These are phyloP conservation scores for Meira miltonrushii DNA, from an alignment of 1,284 basidiomycete genomes.

Conservation along the genomic window DNA sequence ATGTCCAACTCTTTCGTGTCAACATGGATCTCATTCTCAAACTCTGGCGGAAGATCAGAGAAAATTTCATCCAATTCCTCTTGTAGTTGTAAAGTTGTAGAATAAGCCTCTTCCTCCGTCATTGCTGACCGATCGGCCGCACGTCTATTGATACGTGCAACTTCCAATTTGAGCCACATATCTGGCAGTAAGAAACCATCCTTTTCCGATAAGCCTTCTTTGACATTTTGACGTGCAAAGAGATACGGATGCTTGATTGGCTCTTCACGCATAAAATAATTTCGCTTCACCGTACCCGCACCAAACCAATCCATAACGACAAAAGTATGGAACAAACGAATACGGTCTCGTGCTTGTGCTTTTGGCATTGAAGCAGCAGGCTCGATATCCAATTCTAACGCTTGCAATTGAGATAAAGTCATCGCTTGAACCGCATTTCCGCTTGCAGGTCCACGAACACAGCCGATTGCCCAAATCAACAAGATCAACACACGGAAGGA, in stretches of 20 bases:
- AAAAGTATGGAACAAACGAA: slow-evolving; percentile 29
- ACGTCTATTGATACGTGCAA: slow-evolving; percentile 26
- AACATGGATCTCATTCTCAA: background rate
- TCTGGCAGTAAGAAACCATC: background rate
- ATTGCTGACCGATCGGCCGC: slow-evolving; percentile 28
- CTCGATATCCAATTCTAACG: slow-evolving; percentile 36
- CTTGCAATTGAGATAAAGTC: slow-evolving; percentile 29
- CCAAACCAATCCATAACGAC: slow-evolving; percentile 29
- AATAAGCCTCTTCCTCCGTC: slow-evolving; percentile 30
- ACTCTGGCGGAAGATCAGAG: slow-evolving; percentile 22
- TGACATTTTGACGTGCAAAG: slow-evolving; percentile 11
- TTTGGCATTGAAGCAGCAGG: slow-evolving; percentile 26
- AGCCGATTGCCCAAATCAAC: slow-evolving; percentile 19
- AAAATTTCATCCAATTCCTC: slow-evolving; percentile 30
- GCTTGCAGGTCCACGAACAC: slow-evolving; percentile 28
- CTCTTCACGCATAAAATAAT: slow-evolving; percentile 8
- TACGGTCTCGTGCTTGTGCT: slow-evolving; percentile 28
- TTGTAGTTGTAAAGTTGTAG: slow-evolving; percentile 32
- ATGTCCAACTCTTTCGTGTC: background rate
- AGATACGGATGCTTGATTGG: slow-evolving; percentile 13
- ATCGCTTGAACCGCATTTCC: slow-evolving; percentile 25
- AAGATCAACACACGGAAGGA: slow-evolving; percentile 29
- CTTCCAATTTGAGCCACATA: slow-evolving; percentile 15
- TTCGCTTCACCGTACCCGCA: slow-evolving; percentile 13
- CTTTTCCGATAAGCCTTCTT: background rate